A percentile compares a stretch with the other conserved stretches of the same genome.
These are phyloP conservation scores for Prunus padus DNA, from an alignment of 306 rosid species.

Conservation along the genomic window DNA sequence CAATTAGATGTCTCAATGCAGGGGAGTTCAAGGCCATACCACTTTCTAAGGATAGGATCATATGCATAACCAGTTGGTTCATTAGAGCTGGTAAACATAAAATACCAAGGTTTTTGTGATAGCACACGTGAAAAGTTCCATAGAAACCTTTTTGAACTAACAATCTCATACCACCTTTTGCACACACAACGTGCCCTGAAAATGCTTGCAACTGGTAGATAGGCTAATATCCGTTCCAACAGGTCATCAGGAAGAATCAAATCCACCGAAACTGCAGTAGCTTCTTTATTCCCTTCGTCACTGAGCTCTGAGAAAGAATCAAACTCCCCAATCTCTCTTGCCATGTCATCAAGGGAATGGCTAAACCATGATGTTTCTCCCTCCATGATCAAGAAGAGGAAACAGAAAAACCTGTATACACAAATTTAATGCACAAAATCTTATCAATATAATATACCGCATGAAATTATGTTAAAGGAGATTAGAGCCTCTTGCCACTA, in stretches of 20 bases:
- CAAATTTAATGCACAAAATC: neutral
- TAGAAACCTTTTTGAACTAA: conserved; percentile 62
- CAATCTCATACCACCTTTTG: conserved; percentile 79
- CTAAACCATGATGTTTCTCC: conserved; percentile 80
- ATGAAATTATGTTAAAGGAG: neutral
- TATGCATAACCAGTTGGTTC: conserved; percentile 74
- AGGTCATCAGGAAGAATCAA: conserved; percentile 75
- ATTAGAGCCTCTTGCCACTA: conserved; percentile 14
- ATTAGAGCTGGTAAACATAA: conserved; percentile 79
- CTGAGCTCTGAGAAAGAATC: conserved; percentile 53
- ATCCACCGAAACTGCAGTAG: conserved; percentile 50
- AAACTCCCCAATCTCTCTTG: conserved; percentile 38
- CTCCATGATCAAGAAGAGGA: conserved; percentile 48
- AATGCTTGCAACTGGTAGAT: conserved; percentile 84
- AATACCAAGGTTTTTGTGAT: conserved; percentile 91
- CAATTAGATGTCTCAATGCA: conserved; percentile 59
- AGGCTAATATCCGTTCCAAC: conserved; percentile 79
- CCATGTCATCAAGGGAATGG: conserved; percentile 44
- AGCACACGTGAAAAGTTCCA: conserved; percentile 57
- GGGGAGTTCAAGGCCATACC: conserved; percentile 85
- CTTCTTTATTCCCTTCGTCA: conserved; percentile 64
- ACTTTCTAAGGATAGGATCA: conserved; percentile 78
- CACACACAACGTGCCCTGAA: conserved; percentile 78
- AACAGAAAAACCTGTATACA: conserved; percentile 33
- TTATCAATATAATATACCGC: neutral